A percentile compares a stretch with the other conserved stretches of the same genome.
phyloP scores from a whole-genome alignment of 352 stramenopile genomes.

The Thalassiosira sp. region DNA sequence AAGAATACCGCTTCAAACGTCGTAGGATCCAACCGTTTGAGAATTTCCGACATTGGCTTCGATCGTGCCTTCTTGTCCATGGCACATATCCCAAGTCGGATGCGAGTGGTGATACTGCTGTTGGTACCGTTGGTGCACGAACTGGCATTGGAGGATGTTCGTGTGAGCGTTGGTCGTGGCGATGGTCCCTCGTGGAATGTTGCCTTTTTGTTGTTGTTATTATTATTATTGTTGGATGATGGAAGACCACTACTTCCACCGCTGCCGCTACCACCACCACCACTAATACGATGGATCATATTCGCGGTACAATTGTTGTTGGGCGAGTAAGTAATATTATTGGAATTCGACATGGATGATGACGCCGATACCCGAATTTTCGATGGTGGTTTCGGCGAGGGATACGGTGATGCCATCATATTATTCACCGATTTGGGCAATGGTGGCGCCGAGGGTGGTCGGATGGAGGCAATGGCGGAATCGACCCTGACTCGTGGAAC shows the following conservation, averaged over 20 bases:
- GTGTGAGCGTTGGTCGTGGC: constrained; percentile 8
- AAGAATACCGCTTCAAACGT: constrained; percentile 98
- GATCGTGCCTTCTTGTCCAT: constrained; percentile 98
- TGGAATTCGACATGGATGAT: too few species aligned
- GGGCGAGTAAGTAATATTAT: background rate
- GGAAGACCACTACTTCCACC: too few species aligned
- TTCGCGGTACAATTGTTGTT: background rate
- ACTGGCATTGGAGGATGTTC: constrained; percentile 24
- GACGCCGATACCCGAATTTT: constrained; percentile 12
- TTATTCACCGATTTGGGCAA: too few species aligned
- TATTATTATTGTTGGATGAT: constrained; percentile 3
- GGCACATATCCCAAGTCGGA: constrained; percentile 93
- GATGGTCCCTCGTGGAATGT: constrained; percentile 21
- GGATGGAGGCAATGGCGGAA: constrained; percentile 18
- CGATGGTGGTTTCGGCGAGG: constrained; percentile 26
- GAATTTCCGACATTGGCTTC: constrained; percentile 96
- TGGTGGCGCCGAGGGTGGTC: constrained; percentile 19
- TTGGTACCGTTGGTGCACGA: constrained; percentile 7
- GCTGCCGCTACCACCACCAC: too few species aligned
- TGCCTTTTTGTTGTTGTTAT: constrained; percentile 14
- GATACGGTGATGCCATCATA: too few species aligned
- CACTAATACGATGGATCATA: too few species aligned
- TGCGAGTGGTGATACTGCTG: constrained; percentile 26
- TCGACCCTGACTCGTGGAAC: constrained; percentile 10
- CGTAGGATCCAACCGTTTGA: constrained; percentile 90